Evolutionary conservation across 148 eudicot species (phyloP).

Genomic region (Spergularia bocconei): DNA sequence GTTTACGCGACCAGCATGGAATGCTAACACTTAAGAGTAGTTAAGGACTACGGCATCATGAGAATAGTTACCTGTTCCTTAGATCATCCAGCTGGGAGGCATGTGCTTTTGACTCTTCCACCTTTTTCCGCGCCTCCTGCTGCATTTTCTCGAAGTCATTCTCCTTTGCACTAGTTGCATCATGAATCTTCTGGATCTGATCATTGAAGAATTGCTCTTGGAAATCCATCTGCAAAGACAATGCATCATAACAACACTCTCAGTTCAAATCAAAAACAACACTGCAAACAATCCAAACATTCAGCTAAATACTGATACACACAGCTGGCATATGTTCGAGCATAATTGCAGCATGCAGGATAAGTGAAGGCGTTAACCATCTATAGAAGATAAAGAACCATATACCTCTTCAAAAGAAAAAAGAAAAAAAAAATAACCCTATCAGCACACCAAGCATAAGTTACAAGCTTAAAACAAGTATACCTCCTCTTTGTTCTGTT

Average conservation of each 20-base stretch:
- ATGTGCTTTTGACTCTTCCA: constrained; percentile 30
- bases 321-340: background rate
- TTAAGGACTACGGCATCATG: no score
- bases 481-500: constrained; percentile 67
- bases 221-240: constrained; percentile 52
- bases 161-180: constrained; percentile 53
- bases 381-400: background rate
- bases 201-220: constrained; percentile 63
- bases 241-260: background rate
- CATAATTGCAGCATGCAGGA: background rate
- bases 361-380: background rate
- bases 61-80: constrained; percentile 40
- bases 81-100: constrained; percentile 37
- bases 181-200: constrained; percentile 48
- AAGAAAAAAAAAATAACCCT: background rate
- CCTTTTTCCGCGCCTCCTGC: constrained; percentile 48
- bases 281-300: background rate
- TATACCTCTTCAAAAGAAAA: no score
- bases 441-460: background rate
- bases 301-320: background rate
- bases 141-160: constrained; percentile 60
- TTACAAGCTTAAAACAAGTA: background rate
- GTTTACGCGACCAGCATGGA: no score
- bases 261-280: background rate
- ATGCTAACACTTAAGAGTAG: no score